Evolutionary conservation across 768 basidiomycete genomes (phyloP), one percentile per base, ranked within the genome.

Genomic region (Sarcodon aspratus): DNA sequence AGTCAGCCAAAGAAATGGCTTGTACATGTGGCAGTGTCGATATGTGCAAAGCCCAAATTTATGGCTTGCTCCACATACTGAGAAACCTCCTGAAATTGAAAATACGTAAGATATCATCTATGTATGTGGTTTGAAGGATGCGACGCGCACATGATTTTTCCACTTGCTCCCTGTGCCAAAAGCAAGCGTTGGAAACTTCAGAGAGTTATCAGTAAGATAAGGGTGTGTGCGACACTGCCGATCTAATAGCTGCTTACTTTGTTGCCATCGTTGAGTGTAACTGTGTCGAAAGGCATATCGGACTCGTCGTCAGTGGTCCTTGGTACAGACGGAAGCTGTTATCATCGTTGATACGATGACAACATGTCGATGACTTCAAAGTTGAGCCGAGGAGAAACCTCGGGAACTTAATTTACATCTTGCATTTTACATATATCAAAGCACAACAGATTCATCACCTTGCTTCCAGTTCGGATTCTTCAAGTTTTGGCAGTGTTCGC

Each of bases 21-120:
- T 65, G 45, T 44, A 79, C 80, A 50, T 51, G 76, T 73, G 0
- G 81, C 81, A 6, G 79, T 77, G 61, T 82, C 80, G 9, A 84
- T 63, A 60, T 85, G 82, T 3, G 67, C 68, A 56, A 84, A 83
- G 0, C 81, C 82, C 1, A 64, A 57, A 12, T 81, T 73, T 0
- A 85, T 61, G 3, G 82, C 82, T 55, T 75, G 74, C 42, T 73
- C 67, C 35, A 80, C 72, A 50, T 73, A 74, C 36, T 66, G 65
- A 33, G 76, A 71, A 9, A 76, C 74, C 51, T 82, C 78, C 58
- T 65, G n/a, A 71, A 53, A 53, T 50, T n/a, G 52, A 45, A n/a
- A 49, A 46, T 10, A 48, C 27, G 44, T 40, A 11, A 15, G 44
- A 3, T 31, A 35, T n/a, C 12, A 43, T 13, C 33, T 1, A 33